Base-by-base conservation (phyloP, 768 basidiomycete species). In the Suillus cothurnatus region DNA sequence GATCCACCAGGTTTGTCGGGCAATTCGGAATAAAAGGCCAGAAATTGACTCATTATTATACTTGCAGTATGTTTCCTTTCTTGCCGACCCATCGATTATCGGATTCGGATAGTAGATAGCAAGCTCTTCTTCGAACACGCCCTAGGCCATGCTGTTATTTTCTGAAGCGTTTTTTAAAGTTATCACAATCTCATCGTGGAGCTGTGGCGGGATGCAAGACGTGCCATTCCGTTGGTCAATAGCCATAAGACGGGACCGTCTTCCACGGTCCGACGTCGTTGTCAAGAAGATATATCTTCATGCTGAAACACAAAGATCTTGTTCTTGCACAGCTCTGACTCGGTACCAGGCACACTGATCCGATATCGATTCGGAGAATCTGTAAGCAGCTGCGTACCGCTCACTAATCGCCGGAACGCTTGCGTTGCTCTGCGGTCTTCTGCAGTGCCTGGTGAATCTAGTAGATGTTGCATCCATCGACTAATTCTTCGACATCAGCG, bases 161-260 rank as follows among this genome's bases (percentile, higher is more conserved):
- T 56, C 8, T 28, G 39, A 39, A 21, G 26, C 58, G 23, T 39
- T 19, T 41, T 58, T 59, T 59, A 26, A 59, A 41, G 58, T 59
- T 59, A 21, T 59, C 57, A 59, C 57, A 59, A 59, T 59, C 57
- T 59, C 23, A 59, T 59, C 58, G 11, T 59, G 58, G 58, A 59
- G 58, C 58, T 19, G 39, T 39, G 26, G 38, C 26, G 39, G 38
- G 19, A 19, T 6, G 19, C 23, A 21, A 28, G 39, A 28, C 19
- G 28, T 31, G 52, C 17, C 28, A 53, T 53, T 31, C 28, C 19
- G 31, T 39, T n/a, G 15, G 36, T 39, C 57, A 58, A n/a, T 11
- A 36, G 31, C 17, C 53, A 55, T 32, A 55, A 26, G 36, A 28
- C 36, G 17, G 23, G 6, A 6, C n/a, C 38, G 15, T 58, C 31